These are phyloP conservation scores for Petunia axillaris DNA, from an alignment of 257 asterid species.

Conservation along the genomic window DNA sequence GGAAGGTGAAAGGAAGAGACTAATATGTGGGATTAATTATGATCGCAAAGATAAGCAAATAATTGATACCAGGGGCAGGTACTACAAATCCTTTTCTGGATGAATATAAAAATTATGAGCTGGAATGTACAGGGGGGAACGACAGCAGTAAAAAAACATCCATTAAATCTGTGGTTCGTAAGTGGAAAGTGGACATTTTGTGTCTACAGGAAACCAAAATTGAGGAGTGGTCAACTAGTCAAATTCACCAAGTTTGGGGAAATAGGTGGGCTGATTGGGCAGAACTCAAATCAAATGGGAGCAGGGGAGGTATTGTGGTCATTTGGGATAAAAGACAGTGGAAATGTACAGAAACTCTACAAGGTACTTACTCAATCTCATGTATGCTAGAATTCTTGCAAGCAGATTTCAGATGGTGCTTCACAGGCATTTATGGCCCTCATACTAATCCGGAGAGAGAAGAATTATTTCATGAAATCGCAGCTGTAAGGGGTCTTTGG, in stretches of 20 bases:
- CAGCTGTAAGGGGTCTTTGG: too few species aligned
- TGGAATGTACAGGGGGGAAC: neutral
- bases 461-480: too few species aligned
- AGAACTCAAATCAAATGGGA: neutral
- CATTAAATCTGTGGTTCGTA: too few species aligned
- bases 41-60: neutral
- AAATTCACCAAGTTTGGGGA: neutral
- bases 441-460: too few species aligned
- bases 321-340: neutral
- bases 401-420: too few species aligned
- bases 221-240: neutral
- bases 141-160: neutral
- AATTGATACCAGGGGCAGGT: neutral
- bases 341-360: neutral
- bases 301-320: neutral
- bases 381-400: neutral
- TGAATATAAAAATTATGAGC: neutral
- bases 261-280: neutral
- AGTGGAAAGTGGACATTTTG: neutral
- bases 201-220: neutral
- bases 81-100: neutral
- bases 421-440: too few species aligned
- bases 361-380: neutral
- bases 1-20: neutral
- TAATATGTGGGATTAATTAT: neutral